A percentile compares a stretch with the other conserved stretches of the same genome.
Conservation (phyloP, 2,329 filamentous ascomycete genomes). For the Fonsecaea multimorphosa region DNA sequence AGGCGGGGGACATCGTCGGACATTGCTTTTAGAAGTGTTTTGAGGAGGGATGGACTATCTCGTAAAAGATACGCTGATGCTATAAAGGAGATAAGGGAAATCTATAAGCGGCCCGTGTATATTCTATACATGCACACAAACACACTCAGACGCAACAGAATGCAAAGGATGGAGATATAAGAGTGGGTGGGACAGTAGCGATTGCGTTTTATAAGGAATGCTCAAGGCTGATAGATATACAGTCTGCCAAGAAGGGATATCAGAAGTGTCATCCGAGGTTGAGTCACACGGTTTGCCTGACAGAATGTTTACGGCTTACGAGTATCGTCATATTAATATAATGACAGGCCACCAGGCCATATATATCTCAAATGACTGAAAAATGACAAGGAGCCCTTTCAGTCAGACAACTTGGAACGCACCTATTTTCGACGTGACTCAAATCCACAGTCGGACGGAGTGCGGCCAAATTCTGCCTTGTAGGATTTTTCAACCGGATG, state of each 20-base stretch:
- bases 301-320: neutral
- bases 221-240: slow-evolving; percentile 2
- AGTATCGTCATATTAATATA: no score
- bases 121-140: neutral
- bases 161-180: neutral
- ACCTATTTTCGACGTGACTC: neutral
- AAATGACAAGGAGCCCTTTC: neutral
- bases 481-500: neutral
- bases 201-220: neutral
- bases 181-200: neutral
- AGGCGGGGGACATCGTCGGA: slow-evolving; percentile 17
- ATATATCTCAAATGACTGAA: neutral
- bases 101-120: neutral
- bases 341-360: neutral
- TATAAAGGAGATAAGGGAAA: neutral
- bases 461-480: slow-evolving; percentile 14
- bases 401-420: neutral
- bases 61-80: neutral
- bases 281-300: neutral
- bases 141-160: neutral
- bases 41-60: neutral
- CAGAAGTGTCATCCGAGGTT: neutral
- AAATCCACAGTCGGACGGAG: slow-evolving; percentile 1
- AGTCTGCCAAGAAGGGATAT: neutral
- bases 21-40: neutral